phyloP scores from a whole-genome alignment of 306 rosid species.

The Quercus bicolor region DNA sequence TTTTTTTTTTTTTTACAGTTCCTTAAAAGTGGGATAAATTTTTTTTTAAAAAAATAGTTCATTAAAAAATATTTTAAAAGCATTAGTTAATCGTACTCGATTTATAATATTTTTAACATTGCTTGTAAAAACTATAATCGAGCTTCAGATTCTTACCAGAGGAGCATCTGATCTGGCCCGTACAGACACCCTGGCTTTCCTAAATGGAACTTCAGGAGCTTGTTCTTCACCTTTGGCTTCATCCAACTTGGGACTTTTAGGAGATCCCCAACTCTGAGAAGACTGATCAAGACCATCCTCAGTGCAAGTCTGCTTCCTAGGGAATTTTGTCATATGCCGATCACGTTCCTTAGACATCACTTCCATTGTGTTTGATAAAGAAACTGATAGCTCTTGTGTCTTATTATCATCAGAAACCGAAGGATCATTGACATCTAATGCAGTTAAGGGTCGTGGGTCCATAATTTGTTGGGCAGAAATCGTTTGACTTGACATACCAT shows the following conservation, averaged over 20 bases:
- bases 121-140: neutral
- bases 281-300: constrained; percentile 32
- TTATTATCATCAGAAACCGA: constrained; percentile 26
- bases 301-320: constrained; percentile 23
- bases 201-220: constrained; percentile 20
- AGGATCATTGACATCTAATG: constrained; percentile 19
- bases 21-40: rapidly evolving
- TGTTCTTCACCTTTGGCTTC: constrained; percentile 24
- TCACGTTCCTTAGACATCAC: constrained; percentile 27
- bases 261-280: constrained; percentile 34
- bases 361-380: constrained; percentile 24
- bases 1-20: too few relatives aligned
- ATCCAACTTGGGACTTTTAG: constrained; percentile 21
- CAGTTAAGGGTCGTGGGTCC: constrained; percentile 9
- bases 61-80: too few relatives aligned
- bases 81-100: rapidly evolving
- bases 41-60: too few relatives aligned
- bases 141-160: constrained; percentile 16
- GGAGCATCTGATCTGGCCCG: constrained; percentile 55
- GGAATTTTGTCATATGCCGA: constrained; percentile 9
- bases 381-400: constrained; percentile 19
- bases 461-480: constrained; percentile 5
- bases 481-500: constrained; percentile 2
- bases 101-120: too few relatives aligned
- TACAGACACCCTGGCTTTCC: constrained; percentile 53